Conservation (phyloP, 805 yeast genomes). For the Alloascoidea africana region DNA sequence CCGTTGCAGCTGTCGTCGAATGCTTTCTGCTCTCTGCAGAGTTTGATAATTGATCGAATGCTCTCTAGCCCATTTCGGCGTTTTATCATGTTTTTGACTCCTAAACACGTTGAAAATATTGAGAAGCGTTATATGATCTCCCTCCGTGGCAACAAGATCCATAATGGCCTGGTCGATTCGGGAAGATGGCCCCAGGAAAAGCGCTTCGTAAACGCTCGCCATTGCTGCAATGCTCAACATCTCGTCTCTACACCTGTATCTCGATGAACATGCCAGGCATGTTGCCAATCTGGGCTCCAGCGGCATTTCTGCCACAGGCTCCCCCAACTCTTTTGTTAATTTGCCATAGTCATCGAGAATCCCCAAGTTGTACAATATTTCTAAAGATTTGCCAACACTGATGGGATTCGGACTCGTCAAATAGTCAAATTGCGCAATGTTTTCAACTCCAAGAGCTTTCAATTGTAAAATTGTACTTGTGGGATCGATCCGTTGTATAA, state of each 20-base stretch:
- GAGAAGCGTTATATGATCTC: constrained; percentile 68
- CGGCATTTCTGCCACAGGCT: constrained; percentile 53
- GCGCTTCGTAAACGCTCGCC: constrained; percentile 60
- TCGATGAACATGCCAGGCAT: constrained; percentile 38
- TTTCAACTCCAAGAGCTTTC: constrained; percentile 47
- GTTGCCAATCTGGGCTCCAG: constrained; percentile 60
- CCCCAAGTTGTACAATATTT: constrained; percentile 61
- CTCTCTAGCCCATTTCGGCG: constrained; percentile 47
- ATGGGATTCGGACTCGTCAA: constrained; percentile 65
- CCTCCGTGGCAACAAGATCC: constrained; percentile 52
- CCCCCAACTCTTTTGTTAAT: constrained; percentile 41
- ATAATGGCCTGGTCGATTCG: constrained; percentile 46
- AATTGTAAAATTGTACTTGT: constrained; percentile 50
- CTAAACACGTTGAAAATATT: constrained; percentile 49
- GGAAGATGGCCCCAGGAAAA: constrained; percentile 53
- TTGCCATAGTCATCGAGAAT: constrained; percentile 60
- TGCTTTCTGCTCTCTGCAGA: constrained; percentile 47
- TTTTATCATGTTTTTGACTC: constrained; percentile 32
- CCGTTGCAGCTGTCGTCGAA: constrained; percentile 37
- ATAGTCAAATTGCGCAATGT: constrained; percentile 51
- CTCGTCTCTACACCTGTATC: constrained; percentile 50
- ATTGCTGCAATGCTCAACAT: constrained; percentile 58
- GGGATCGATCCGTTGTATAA: constrained; percentile 66
- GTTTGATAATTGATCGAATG: constrained; percentile 53
- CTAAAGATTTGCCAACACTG: constrained; percentile 49